Evolutionary conservation across 176 grass and related monocot species (phyloP).

Genomic region (Ensete glaucum): DNA sequence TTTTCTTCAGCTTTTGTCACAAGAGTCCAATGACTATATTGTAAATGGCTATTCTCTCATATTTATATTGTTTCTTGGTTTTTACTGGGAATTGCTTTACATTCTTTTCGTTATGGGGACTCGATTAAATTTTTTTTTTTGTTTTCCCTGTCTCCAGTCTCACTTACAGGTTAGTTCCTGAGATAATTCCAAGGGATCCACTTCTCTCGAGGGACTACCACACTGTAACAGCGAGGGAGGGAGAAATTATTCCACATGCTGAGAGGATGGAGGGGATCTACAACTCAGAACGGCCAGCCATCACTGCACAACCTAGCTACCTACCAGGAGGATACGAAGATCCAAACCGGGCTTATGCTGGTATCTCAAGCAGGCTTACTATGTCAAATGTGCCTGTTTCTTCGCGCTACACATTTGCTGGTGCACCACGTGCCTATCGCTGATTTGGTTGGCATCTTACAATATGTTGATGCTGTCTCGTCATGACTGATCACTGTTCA

Average conservation of each 20-base stretch:
- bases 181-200: constrained; percentile 13
- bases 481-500: not conserved
- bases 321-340: constrained; percentile 19
- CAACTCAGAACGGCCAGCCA: not conserved
- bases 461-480: not conserved
- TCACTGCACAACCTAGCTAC: constrained; percentile 6
- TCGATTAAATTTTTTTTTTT: constrained; percentile 3
- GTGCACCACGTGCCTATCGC: constrained; percentile 31
- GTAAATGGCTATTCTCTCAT: no score
- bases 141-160: constrained; percentile 21
- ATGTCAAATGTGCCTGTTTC: constrained; percentile 28
- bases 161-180: constrained; percentile 32
- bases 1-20: not conserved
- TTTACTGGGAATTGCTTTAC: not conserved
- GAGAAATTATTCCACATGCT: constrained; percentile 14
- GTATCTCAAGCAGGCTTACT: constrained; percentile 22
- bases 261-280: constrained; percentile 22
- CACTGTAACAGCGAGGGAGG: not conserved
- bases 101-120: not conserved
- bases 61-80: no score
- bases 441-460: constrained; percentile 12
- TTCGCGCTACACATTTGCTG: constrained; percentile 31
- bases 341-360: constrained; percentile 27
- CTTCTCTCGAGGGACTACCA: constrained; percentile 32
- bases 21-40: not conserved